Percentiles rank a stretch among this genome's conserved stretches.
Conservation (phyloP, 1,139 yeast species). For the Taiozyma sp. region DNA sequence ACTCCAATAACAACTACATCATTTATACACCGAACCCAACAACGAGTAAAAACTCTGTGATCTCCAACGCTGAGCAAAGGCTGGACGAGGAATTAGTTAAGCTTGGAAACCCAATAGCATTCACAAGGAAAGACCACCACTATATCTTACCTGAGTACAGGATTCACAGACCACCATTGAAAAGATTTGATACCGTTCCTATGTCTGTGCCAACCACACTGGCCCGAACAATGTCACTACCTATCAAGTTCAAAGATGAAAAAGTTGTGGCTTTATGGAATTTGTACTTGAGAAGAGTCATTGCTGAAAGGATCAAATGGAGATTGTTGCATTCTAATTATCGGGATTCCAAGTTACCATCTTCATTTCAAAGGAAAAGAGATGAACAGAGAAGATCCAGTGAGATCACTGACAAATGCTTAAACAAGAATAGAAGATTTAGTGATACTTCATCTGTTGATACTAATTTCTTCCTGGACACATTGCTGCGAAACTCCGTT, state of each 20-base stretch:
- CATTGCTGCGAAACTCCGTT: slow-evolving; percentile 2
- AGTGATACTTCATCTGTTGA: slow-evolving; percentile 20
- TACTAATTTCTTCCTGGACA: slow-evolving; percentile 17
- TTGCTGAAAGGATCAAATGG: slow-evolving; percentile 25
- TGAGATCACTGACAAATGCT: background rate
- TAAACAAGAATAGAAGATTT: background rate
- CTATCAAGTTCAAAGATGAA: slow-evolving; percentile 11
- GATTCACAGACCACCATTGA: slow-evolving; percentile 8
- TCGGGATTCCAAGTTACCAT: background rate
- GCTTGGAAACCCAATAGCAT: slow-evolving; percentile 11
- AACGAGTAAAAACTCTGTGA: slow-evolving; percentile 14
- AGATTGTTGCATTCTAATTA: slow-evolving; percentile 19
- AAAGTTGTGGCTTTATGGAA: slow-evolving; percentile 24
- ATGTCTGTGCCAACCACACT: slow-evolving; percentile 6
- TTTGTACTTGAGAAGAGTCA: slow-evolving; percentile 23
- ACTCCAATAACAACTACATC: slow-evolving; percentile 21
- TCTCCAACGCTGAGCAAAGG: slow-evolving; percentile 17
- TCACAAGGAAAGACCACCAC: background rate
- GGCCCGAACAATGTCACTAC: slow-evolving; percentile 18
- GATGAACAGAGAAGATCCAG: background rate
- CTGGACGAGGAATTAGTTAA: slow-evolving; percentile 16
- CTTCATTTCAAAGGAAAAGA: background rate
- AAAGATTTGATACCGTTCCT: slow-evolving; percentile 15
- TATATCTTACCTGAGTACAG: slow-evolving; percentile 9
- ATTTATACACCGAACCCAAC: slow-evolving; percentile 21